phyloP scores from a whole-genome alignment of 345 rosid species.

The Eutrema heterophyllum region DNA sequence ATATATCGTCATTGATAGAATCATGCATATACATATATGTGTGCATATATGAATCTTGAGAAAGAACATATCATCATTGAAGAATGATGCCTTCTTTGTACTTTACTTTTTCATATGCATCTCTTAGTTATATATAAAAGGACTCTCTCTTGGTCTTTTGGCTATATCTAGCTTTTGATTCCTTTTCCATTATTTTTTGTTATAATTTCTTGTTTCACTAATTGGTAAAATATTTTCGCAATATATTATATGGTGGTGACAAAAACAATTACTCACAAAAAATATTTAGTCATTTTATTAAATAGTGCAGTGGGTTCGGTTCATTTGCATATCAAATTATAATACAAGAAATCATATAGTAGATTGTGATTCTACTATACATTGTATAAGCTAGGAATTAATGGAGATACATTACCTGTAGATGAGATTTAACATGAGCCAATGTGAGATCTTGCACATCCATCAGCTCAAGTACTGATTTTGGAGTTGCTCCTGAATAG shows the following conservation, averaged over 20 bases:
- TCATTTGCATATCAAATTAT: conserved; percentile 1
- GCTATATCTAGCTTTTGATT: conserved; percentile 29
- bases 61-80: conserved; percentile 29
- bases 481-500: conserved; percentile 83
- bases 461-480: conserved; percentile 98
- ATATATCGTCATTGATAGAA: conserved; percentile 17
- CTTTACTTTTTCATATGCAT: conserved; percentile 27
- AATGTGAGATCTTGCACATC: conserved; percentile 99
- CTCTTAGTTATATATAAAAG: conserved; percentile 13
- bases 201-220: background rate
- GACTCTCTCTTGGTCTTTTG: conserved; percentile 15
- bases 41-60: background rate
- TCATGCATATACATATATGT: conserved; percentile 21
- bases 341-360: background rate
- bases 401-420: conserved; percentile 52
- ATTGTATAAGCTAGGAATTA: background rate
- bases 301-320: conserved; percentile 9
- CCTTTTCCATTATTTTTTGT: background rate
- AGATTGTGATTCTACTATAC: background rate
- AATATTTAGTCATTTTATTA: background rate
- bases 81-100: conserved; percentile 31
- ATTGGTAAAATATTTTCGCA: background rate
- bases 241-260: background rate
- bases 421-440: conserved; percentile 97
- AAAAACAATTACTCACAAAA: conserved; percentile 1